These are phyloP conservation scores for Posidonia australis DNA, from an alignment of 106 monocot species.

Conservation along the genomic window DNA sequence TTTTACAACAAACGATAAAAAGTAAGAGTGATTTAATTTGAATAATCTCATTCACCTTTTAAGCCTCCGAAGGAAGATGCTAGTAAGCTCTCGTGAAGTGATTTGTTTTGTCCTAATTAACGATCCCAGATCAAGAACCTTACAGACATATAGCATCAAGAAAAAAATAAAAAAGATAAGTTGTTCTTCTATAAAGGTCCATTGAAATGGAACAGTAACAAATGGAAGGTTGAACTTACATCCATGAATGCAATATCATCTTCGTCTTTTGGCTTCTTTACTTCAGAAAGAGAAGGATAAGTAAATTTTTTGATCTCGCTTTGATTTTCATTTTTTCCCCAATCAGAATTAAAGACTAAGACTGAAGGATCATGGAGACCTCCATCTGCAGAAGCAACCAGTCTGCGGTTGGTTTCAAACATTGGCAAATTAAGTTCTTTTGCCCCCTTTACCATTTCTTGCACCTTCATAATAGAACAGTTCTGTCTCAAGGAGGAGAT, in stretches of 20 bases:
- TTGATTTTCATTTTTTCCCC: slow-evolving; percentile 29
- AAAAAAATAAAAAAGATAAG: background rate
- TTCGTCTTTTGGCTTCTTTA: slow-evolving; percentile 45
- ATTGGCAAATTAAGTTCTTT: slow-evolving; percentile 54
- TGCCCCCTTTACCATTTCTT: slow-evolving; percentile 74
- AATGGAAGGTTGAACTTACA: slow-evolving; percentile 20
- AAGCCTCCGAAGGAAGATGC: slow-evolving; percentile 60
- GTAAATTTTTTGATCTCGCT: slow-evolving; percentile 29
- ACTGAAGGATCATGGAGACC: slow-evolving; percentile 78
- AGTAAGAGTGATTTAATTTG: background rate
- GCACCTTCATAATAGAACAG: slow-evolving; percentile 27
- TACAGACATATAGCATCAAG: background rate
- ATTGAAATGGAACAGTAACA: background rate
- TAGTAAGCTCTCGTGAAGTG: slow-evolving; percentile 64
- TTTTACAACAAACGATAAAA: background rate
- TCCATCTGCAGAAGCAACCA: slow-evolving; percentile 67
- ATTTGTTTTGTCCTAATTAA: slow-evolving; percentile 76
- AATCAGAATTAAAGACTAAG: slow-evolving; percentile 72
- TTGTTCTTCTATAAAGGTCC: no score
- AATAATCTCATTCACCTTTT: slow-evolving; percentile 33
- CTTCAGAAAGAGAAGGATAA: slow-evolving; percentile 34
- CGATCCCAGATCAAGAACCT: slow-evolving; percentile 84
- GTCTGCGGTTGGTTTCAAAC: slow-evolving; percentile 48
- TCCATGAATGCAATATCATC: slow-evolving; percentile 91
- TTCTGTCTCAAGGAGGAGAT: background rate